Base-by-base conservation (phyloP, 2,329 filamentous ascomycete species). In the Microcyclospora tardicrescens region DNA sequence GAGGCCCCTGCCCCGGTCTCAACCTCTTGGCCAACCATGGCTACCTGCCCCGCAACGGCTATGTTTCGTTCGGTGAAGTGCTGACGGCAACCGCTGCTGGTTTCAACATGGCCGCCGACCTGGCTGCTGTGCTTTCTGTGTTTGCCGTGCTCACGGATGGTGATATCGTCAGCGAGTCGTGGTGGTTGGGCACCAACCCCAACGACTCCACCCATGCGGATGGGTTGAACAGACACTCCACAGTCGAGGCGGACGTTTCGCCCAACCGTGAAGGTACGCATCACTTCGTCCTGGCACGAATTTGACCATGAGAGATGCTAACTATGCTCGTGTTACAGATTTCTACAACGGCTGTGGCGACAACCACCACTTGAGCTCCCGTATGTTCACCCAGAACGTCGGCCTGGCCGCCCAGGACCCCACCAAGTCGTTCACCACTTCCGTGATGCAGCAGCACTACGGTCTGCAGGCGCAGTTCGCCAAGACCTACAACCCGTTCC, bases 1-100 rank as follows among this genome's bases (percentile, higher is more conserved):
- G 56, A 37, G 51, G 59, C 34, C 60, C 60, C 15, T 64, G 61
- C 40, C 61, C 61, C 2, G 57, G 60, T 36, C 49, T 64, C 13
- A 65, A 64, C 46, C 52, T 58, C 2, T 48, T 64, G 11, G 61
- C 61, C 24, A 65, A 65, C 44, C 57, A 64, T 41, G 55, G 56
- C 16, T 62, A 62, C 43, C 50, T 66, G 15, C 62, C 61, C 8
- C 60, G 58, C 34, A 50, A 60, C 32, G 63, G 64, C 12, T 51
- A 58, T 15, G 57, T 60, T 37, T 61, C 53, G 34, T 51, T 56
- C 8, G 48, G 50, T 6, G 51, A 62, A 28, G 53, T 60, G 29
- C 38, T 59, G 36, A 46, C 57, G 10, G 56, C 56, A 5, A 57
- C 54, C 1, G 38, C 49, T 34, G 45, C 46, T 28, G 50, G 59